These are phyloP conservation scores for Nectriaceae sp. DNA, from an alignment of 2,329 filamentous ascomycete genomes.

Conservation along the genomic window DNA sequence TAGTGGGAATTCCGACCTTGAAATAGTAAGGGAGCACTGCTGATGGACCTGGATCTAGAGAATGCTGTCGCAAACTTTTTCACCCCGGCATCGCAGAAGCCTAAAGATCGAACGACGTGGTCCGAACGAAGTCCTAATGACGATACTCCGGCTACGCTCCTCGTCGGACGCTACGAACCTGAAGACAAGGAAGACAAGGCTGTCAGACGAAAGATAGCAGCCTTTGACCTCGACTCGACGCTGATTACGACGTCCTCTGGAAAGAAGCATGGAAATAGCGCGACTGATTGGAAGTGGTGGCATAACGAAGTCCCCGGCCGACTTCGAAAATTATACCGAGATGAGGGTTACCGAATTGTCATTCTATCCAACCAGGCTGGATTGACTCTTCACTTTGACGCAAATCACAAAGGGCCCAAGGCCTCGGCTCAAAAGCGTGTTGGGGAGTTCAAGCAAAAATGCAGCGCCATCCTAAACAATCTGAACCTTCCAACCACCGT, in stretches of 20 bases:
- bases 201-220: constrained; percentile 60
- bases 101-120: constrained; percentile 76
- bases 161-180: constrained; percentile 72
- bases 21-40: not conserved
- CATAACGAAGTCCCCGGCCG: constrained; percentile 66
- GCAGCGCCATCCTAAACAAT: constrained; percentile 65
- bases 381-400: constrained; percentile 70
- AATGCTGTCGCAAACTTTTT: constrained; percentile 82
- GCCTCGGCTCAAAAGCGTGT: constrained; percentile 62
- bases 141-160: constrained; percentile 57
- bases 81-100: constrained; percentile 81
- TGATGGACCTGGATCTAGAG: constrained; percentile 45
- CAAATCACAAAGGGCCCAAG: constrained; percentile 68
- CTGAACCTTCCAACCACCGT: constrained; percentile 76
- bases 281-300: constrained; percentile 96
- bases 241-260: constrained; percentile 79
- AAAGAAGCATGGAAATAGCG: constrained; percentile 71
- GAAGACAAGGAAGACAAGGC: constrained; percentile 39
- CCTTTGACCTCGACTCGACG: constrained; percentile 84
- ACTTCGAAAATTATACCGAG: constrained; percentile 65
- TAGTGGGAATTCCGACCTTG: constrained; percentile 36
- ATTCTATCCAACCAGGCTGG: constrained; percentile 90
- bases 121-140: constrained; percentile 58
- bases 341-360: constrained; percentile 73
- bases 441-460: constrained; percentile 81